These are phyloP conservation scores for Hymenoscyphus scutula DNA, from an alignment of 2,329 filamentous ascomycete genomes.

Conservation along the genomic window DNA sequence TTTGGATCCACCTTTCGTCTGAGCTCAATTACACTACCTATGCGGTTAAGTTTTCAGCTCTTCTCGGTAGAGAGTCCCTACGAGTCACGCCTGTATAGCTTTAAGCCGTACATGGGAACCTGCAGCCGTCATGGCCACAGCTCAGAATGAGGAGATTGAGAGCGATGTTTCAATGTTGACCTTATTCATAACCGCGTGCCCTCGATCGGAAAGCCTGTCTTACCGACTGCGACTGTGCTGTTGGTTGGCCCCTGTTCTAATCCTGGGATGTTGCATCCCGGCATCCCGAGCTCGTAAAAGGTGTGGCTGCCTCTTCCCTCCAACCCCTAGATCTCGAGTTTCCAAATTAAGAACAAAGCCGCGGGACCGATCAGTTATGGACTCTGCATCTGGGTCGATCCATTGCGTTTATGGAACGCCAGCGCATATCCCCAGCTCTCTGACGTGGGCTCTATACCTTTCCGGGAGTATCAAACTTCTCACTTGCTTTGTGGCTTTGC, in stretches of 20 bases:
- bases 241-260: neutral
- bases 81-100: neutral
- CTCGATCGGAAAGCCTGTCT: too few relatives aligned
- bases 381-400: neutral
- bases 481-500: neutral
- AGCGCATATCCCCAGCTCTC: neutral
- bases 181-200: too few relatives aligned
- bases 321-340: neutral
- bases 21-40: neutral
- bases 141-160: neutral
- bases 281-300: neutral
- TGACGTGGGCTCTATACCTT: neutral
- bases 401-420: neutral
- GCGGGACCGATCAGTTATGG: neutral
- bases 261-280: neutral
- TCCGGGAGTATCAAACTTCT: neutral
- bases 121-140: neutral
- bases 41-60: neutral
- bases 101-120: neutral
- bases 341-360: constrained; percentile 4
- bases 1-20: neutral
- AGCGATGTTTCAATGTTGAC: neutral
- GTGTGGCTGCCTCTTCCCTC: neutral
- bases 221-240: neutral
- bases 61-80: neutral